These are phyloP conservation scores for Polysphondylium violaceum DNA, from an alignment of 78 protist species.

Conservation along the genomic window DNA sequence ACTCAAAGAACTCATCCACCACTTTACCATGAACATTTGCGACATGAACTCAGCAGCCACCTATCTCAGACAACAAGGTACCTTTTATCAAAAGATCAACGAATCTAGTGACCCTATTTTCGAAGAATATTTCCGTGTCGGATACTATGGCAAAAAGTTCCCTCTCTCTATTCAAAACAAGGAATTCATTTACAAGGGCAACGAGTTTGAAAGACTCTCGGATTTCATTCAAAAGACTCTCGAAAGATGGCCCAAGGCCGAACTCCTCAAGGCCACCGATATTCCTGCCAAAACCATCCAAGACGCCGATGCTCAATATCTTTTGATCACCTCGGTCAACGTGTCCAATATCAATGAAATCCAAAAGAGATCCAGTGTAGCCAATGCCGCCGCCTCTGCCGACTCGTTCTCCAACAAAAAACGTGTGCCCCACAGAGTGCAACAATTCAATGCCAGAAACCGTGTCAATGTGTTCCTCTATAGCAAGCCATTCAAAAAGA, in stretches of 20 bases:
- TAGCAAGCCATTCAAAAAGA: slow-evolving; percentile 59
- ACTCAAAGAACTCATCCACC: slow-evolving; percentile 70
- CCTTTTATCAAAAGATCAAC: slow-evolving; percentile 69
- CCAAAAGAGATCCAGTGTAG: slow-evolving; percentile 48
- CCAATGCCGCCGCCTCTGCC: neutral
- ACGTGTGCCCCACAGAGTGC: slow-evolving; percentile 70
- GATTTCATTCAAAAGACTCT: slow-evolving; percentile 73
- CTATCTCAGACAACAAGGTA: slow-evolving; percentile 52
- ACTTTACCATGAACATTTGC: slow-evolving; percentile 70
- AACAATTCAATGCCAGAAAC: slow-evolving; percentile 72
- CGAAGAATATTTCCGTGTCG: slow-evolving; percentile 88
- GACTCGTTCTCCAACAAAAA: slow-evolving; percentile 19
- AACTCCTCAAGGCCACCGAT: slow-evolving; percentile 69
- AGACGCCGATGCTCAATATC: slow-evolving; percentile 49
- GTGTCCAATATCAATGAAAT: slow-evolving; percentile 44
- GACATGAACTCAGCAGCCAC: slow-evolving; percentile 63
- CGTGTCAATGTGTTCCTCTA: slow-evolving; percentile 73
- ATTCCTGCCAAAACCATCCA: slow-evolving; percentile 40
- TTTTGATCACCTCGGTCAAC: slow-evolving; percentile 54
- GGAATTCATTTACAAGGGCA: slow-evolving; percentile 81
- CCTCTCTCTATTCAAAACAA: slow-evolving; percentile 48
- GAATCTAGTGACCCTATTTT: slow-evolving; percentile 41
- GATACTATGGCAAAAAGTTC: slow-evolving; percentile 85
- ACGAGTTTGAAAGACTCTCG: slow-evolving; percentile 63
- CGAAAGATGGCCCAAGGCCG: slow-evolving; percentile 79